Evolutionary conservation across 139 green algal genomes (phyloP), one percentile per base, ranked within the genome.

Genomic region (Micractinium sp.): DNA sequence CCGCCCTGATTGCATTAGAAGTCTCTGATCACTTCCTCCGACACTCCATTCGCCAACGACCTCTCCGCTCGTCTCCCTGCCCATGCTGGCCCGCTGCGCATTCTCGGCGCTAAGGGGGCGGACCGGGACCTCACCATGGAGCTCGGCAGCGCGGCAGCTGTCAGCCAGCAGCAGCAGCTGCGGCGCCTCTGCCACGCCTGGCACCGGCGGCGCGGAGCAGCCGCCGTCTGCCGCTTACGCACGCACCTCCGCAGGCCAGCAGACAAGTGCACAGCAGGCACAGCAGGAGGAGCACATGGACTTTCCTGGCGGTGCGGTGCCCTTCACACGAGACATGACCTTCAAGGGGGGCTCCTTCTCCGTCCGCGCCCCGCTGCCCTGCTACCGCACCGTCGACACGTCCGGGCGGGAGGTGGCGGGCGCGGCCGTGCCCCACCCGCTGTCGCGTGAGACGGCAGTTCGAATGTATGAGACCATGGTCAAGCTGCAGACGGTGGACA

Each of bases 401-500:
- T 53, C 66, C 1, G 95, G 95, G 0, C 74, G 82, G n/a, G 85
- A 86, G 63, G 80, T 97, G 5, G 20, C 47, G 0, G 94, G 88
- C 33, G 92, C 93, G 19, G 63, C 88, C 0, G 60, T 95, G 20
- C 92, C 93, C 19, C 90, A 96, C 81, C 82, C 90, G 0, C 61
- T 95, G 29, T 15, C 88, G 31, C 41, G 95, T 60, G 81, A 91
- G 22, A 87, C 93, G 35, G 93, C 92, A 0, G 63, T 93, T 4
- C 76, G 77, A 18, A 94, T 97, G 73, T 96, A 96, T 89, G 15
- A 80, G 16, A 91, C 78, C 66, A 98, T 98, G 95, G 90, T 95
- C 18, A 87, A 33, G 0, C 87, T 96, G 82, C 94, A 97, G 79
- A 95, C 91, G 16, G 96, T 98, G 92, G 97, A 99, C 92, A 93